Percentiles rank a stretch among this genome's conserved stretches.
phyloP scores from a whole-genome alignment of 2,329 filamentous ascomycete genomes.

The Fusarium piperis region DNA sequence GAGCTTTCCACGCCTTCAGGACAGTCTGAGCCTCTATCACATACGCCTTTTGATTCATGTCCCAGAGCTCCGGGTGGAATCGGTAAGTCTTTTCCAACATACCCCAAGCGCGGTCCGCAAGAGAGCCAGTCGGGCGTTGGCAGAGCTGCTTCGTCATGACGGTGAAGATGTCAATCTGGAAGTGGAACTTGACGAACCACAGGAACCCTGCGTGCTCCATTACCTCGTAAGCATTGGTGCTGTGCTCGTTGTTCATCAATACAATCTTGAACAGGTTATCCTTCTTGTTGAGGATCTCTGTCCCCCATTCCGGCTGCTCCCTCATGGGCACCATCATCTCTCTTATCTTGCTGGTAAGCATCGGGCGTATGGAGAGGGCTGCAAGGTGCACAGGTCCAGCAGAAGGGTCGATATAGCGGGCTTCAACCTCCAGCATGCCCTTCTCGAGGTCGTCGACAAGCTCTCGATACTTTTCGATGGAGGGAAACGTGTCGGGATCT shows the following conservation, averaged over 20 bases:
- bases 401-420: conserved; percentile 59
- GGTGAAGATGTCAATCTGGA: conserved; percentile 65
- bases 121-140: conserved; percentile 56
- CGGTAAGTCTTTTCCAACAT: conserved; percentile 58
- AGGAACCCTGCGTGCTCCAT: conserved; percentile 59
- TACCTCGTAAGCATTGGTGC: conserved; percentile 54
- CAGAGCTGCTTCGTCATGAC: conserved; percentile 65
- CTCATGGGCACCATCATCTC: conserved; percentile 58
- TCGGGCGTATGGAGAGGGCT: conserved; percentile 57
- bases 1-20: conserved; percentile 63
- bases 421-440: conserved; percentile 57
- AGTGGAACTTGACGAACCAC: conserved; percentile 65
- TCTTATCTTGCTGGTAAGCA: conserved; percentile 60
- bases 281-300: conserved; percentile 58
- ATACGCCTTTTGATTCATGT: conserved; percentile 57
- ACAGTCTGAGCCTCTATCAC: conserved; percentile 57
- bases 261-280: conserved; percentile 67
- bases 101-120: conserved; percentile 65
- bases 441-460: conserved; percentile 55
- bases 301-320: conserved; percentile 59
- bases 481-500: conserved; percentile 37
- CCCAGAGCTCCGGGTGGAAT: conserved; percentile 61
- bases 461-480: conserved; percentile 54
- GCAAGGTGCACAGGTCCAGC: conserved; percentile 64
- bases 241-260: conserved; percentile 59